Evolutionary conservation across 345 rosid species (phyloP).

Genomic region (Erodium maritimum): DNA sequence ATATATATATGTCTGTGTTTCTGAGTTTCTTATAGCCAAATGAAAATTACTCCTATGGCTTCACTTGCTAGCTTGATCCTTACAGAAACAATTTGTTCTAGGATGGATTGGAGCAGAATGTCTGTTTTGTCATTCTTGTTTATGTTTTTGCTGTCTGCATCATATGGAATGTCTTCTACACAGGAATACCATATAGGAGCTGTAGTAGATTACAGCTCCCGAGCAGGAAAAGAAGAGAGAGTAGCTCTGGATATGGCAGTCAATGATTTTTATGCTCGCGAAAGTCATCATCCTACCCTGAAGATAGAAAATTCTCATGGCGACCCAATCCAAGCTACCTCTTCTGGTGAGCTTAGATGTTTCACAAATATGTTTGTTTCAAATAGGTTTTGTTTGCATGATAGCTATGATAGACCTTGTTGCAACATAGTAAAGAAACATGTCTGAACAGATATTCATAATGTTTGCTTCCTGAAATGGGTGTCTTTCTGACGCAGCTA

Average conservation of each 20-base stretch:
- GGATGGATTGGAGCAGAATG: too few species aligned
- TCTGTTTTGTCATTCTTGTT: too few species aligned
- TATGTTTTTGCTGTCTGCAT: neutral
- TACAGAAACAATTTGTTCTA: neutral
- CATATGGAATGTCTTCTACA: neutral
- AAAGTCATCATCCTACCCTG: neutral
- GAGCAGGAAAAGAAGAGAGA: slow-evolving; percentile 17
- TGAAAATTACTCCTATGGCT: neutral
- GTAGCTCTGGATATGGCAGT: slow-evolving; percentile 15
- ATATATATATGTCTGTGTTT: neutral
- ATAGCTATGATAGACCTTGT: neutral
- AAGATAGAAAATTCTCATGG: slow-evolving; percentile 8
- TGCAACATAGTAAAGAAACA: too few species aligned
- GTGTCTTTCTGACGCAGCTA: slow-evolving; percentile 10
- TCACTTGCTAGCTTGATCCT: neutral
- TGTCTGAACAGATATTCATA: neutral
- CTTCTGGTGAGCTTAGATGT: slow-evolving; percentile 11
- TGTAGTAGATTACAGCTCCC: slow-evolving; percentile 8
- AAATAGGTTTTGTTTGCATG: neutral
- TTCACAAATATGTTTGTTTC: neutral
- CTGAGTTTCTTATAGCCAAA: neutral
- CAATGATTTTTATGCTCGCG: slow-evolving; percentile 5
- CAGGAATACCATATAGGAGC: slow-evolving; percentile 9
- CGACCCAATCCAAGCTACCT: slow-evolving; percentile 15
- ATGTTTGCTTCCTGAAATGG: neutral